These are phyloP conservation scores for Spathaspora sp. DNA, from an alignment of 1,139 yeast species.

Conservation along the genomic window DNA sequence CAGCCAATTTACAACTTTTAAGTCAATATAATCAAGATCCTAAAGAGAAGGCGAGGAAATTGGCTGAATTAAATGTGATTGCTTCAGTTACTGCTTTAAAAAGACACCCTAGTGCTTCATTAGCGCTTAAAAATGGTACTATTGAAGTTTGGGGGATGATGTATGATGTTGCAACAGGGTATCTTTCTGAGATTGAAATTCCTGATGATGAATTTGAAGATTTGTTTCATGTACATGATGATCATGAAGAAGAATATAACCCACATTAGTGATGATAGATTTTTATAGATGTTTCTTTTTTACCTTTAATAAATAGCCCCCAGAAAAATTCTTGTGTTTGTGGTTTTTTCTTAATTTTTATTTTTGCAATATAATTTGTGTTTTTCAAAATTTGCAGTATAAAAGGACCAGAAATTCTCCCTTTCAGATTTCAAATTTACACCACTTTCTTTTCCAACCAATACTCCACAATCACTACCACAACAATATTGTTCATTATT, in stretches of 20 bases:
- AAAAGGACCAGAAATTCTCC: no score
- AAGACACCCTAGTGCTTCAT: constrained; percentile 72
- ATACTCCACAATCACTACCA: no score
- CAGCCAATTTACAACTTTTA: constrained; percentile 51
- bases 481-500: no score
- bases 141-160: constrained; percentile 86
- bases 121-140: constrained; percentile 69
- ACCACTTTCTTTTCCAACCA: no score
- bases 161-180: constrained; percentile 83
- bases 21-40: constrained; percentile 45
- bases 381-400: no score
- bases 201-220: constrained; percentile 54
- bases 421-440: no score
- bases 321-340: no score
- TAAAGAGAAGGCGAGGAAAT: constrained; percentile 57
- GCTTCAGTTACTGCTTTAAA: constrained; percentile 57
- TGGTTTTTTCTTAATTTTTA: no score
- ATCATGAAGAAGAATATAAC: constrained; percentile 23
- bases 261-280: not conserved
- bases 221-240: constrained; percentile 50
- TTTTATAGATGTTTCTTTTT: constrained; percentile 1
- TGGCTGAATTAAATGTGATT: constrained; percentile 79
- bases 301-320: not conserved
- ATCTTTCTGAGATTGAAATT: constrained; percentile 52
- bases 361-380: no score